Evolutionary conservation across 1,284 basidiomycete species (phyloP), one percentile per base, ranked within the genome.

Genomic region (Neolentinus lepideus): DNA sequence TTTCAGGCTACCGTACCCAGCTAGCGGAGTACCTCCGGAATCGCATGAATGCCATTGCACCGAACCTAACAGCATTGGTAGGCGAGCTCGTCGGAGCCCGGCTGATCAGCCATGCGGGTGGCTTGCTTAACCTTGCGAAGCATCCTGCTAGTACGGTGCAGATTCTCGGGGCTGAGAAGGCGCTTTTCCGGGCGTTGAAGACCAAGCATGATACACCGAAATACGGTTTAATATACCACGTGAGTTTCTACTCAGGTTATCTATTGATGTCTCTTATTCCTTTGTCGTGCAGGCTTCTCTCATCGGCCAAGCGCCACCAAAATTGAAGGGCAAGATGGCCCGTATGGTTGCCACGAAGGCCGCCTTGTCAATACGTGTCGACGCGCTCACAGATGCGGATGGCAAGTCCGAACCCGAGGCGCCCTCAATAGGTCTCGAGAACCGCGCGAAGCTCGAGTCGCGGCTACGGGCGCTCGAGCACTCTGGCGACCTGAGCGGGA

Each of bases 251-350:
- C 8, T 46, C 50, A 45, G 56, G 53, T 57, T n/a, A 29, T 47
- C 21, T 35, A 16, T 35, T 46, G 4, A 9, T 47, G n/a, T n/a
- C n/a, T n/a, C n/a, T n/a, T n/a, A n/a, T n/a, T n/a, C n/a, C n/a
- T n/a, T n/a, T n/a, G n/a, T n/a, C n/a, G n/a, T 57, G 54, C 59
- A 93, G 86, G 92, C 94, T 36, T 95, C 92, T 2, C 80, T 99
- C 56, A 92, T 99, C 62, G 97, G 96, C 36, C 94, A 97, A 77
- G 96, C 97, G 55, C 93, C 96, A 52, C 93, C 94, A 62, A 98
- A 98, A 77, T 83, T 98, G 61, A 99, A 99, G 81, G 97, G 96
- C 66, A 99, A 99, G 87, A 98, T 99, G 96, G 97, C 97, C 12
- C 90, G 97, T 64, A 99, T 99, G 96, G 94, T 98, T 27, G 94